A percentile compares a stretch with the other conserved stretches of the same genome.
phyloP scores from a whole-genome alignment of 331 rosid genomes.

The Saraca asoca region DNA sequence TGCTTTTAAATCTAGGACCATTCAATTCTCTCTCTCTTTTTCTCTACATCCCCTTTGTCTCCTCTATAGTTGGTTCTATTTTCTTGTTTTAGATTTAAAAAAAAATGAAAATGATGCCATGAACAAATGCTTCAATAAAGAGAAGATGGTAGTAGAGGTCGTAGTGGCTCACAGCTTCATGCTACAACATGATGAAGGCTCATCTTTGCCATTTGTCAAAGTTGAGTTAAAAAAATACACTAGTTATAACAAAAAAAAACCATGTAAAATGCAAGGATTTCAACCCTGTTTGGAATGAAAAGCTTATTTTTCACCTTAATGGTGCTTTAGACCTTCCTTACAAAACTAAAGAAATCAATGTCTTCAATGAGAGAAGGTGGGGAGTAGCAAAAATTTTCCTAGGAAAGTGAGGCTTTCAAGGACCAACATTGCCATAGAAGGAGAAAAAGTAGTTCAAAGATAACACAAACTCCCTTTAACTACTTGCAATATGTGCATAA shows the following conservation, averaged over 20 bases:
- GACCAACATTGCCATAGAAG: constrained; percentile 48
- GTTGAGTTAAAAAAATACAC: constrained; percentile 57
- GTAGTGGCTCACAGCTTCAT: constrained; percentile 62
- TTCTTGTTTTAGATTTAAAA: neutral
- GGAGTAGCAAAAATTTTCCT: constrained; percentile 53
- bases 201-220: constrained; percentile 59
- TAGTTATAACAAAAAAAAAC: constrained; percentile 52
- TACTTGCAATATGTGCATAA: too few species aligned
- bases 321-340: constrained; percentile 55
- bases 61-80: neutral
- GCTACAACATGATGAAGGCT: constrained; percentile 66
- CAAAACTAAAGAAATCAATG: constrained; percentile 52
- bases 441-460: constrained; percentile 45
- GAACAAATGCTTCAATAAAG: constrained; percentile 34
- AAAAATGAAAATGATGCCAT: constrained; percentile 13
- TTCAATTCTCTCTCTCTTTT: neutral
- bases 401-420: constrained; percentile 63
- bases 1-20: too few species aligned
- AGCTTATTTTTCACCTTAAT: constrained; percentile 51
- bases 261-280: constrained; percentile 60
- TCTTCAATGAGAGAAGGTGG: constrained; percentile 61
- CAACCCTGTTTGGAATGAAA: constrained; percentile 64
- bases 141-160: constrained; percentile 55
- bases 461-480: too few species aligned
- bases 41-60: neutral